Evolutionary conservation across 441 rosid genomes (phyloP), one percentile per base, ranked within the genome.

Genomic region (Populus hybrid): DNA sequence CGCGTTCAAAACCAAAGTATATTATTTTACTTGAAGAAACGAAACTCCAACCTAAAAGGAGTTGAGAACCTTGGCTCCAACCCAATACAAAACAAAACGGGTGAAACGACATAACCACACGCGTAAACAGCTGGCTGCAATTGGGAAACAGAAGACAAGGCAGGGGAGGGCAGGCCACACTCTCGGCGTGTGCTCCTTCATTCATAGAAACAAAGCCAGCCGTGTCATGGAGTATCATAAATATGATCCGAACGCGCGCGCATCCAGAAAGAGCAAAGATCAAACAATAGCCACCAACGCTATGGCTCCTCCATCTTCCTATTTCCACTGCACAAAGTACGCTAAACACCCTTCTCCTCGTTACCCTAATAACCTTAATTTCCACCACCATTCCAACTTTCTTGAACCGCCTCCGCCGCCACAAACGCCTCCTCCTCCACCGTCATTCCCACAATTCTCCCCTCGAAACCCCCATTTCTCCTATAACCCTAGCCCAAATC

Each of bases 261-360:
- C 63, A 57, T 18, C 7, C 23, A 57, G 23, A 57, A 18, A 57
- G 10, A n/a, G 3, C 63, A 57, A 20, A 20, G 63, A 20, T 57
- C 63, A 2, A 20, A 57, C 23, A 57, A 57, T 57, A 20, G 63
- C 23, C 63, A 16, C 42, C 11, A 46, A 57, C 70, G 69, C 73
- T 36, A 88, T 87, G 96, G 91, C 87, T 81, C 86, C 87, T 77
- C 83, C 87, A 46, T 81, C 83, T 69, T 80, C 80, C 76, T 73
- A 73, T 68, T 82, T 73, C 77, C 77, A 75, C 69, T 1, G 74
- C 50, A 42, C 61, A 79, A 34, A 77, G 90, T 79, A 86, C 77
- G 75, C 78, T 74, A 40, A 59, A 61, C 67, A 11, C 77, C 76
- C 78, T 0, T 76, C 74, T 36, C 81, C 78, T 11, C 73, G 76